Percentiles rank a stretch among this genome's conserved stretches.
These are phyloP conservation scores for Penicillium olsonii DNA, from an alignment of 2,329 filamentous ascomycete genomes.

Conservation along the genomic window DNA sequence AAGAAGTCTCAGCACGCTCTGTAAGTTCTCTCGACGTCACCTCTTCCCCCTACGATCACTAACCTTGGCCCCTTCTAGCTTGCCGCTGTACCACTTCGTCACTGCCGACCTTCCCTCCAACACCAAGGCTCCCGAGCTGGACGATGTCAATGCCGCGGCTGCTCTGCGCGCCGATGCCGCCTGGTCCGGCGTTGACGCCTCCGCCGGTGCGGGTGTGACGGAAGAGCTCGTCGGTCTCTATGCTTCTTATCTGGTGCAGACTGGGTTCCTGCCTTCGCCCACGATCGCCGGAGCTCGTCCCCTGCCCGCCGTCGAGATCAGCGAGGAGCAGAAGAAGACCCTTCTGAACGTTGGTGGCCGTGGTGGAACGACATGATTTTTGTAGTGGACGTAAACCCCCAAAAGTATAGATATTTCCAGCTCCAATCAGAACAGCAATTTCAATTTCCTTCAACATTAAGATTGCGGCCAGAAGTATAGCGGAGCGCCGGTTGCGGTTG, in stretches of 20 bases:
- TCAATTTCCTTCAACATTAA: not conserved
- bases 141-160: constrained; percentile 67
- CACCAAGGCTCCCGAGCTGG: constrained; percentile 72
- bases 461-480: not conserved
- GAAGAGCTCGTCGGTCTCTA: constrained; percentile 65
- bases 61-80: constrained; percentile 33
- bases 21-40: constrained; percentile 30
- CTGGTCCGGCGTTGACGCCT: constrained; percentile 61
- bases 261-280: constrained; percentile 60
- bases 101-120: constrained; percentile 68
- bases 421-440: not conserved
- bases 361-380: constrained; percentile 38
- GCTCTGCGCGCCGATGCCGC: constrained; percentile 64
- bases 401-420: not conserved
- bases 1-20: constrained; percentile 68
- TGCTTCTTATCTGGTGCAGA: constrained; percentile 62
- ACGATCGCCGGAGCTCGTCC: constrained; percentile 26
- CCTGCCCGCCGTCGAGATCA: constrained; percentile 50
- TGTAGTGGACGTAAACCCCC: not conserved
- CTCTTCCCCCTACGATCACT: not conserved
- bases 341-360: constrained; percentile 56
- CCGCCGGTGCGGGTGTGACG: constrained; percentile 58
- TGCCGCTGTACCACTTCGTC: constrained; percentile 75
- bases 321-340: constrained; percentile 51
- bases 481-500: not conserved